Evolutionary conservation across 73 alveolate species (phyloP).

Genomic region (Paramecium octaurelia): DNA sequence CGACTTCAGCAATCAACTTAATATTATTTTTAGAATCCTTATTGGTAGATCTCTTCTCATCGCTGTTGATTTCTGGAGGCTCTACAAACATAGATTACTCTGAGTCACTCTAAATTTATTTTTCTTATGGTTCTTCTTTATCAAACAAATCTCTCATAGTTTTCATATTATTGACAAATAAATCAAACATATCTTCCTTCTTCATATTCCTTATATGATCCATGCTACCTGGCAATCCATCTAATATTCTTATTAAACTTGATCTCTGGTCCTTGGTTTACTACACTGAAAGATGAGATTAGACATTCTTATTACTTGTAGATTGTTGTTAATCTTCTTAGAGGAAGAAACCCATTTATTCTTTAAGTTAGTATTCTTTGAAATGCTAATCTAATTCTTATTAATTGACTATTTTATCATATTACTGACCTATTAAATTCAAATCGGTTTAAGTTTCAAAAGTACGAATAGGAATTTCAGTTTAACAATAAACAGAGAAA

Average conservation of each 20-base stretch:
- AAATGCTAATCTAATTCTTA: neutral
- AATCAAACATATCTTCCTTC: conserved; percentile 33
- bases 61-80: neutral
- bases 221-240: conserved; percentile 37
- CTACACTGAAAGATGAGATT: neutral
- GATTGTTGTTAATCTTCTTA: neutral
- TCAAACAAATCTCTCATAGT: neutral
- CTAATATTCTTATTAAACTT: conserved; percentile 30
- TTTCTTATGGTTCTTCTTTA: conserved; percentile 1
- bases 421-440: neutral
- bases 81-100: conserved; percentile 21
- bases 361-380: conserved; percentile 9
- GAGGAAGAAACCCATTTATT: neutral
- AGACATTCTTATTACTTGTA: neutral
- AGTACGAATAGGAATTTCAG: neutral
- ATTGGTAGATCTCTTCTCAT: neutral
- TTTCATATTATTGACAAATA: neutral
- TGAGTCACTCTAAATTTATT: conserved; percentile 20
- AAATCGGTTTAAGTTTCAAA: neutral
- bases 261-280: neutral
- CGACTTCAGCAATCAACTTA: neutral
- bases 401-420: conserved; percentile 9
- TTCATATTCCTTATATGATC: conserved; percentile 22
- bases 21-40: neutral
- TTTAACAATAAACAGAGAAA: neutral